phyloP scores from a whole-genome alignment of 345 rosid species.

The Lumnitzera racemosa region DNA sequence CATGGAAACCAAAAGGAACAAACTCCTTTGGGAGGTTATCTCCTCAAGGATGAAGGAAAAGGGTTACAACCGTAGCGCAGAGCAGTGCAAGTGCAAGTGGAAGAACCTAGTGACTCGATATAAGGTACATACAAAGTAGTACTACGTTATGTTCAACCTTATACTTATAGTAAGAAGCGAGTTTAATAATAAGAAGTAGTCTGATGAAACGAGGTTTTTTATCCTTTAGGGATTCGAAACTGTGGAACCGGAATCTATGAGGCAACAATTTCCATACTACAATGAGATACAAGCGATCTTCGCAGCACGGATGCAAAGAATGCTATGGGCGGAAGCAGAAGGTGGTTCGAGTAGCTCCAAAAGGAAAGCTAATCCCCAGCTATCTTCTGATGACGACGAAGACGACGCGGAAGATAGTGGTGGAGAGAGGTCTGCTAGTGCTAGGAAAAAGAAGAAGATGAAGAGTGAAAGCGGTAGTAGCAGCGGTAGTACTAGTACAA shows the following conservation, averaged over 20 bases:
- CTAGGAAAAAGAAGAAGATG: conserved; percentile 37
- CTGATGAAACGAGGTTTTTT: no score
- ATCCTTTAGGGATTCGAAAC: conserved; percentile 69
- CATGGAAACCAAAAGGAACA: conserved; percentile 96
- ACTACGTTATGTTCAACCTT: neutral
- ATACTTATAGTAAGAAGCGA: neutral
- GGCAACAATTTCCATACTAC: conserved; percentile 85
- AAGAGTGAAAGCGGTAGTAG: conserved; percentile 22
- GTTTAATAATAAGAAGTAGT: no score
- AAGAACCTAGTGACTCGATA: conserved; percentile 94
- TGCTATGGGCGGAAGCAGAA: conserved; percentile 70
- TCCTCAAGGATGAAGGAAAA: conserved; percentile 69
- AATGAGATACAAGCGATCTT: conserved; percentile 70
- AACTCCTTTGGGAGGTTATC: conserved; percentile 82
- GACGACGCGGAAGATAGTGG: conserved; percentile 58
- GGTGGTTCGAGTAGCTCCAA: conserved; percentile 50
- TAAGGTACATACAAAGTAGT: conserved; percentile 41
- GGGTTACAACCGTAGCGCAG: conserved; percentile 81
- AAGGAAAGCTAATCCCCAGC: conserved; percentile 32
- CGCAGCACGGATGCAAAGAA: conserved; percentile 55
- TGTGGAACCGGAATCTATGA: conserved; percentile 55
- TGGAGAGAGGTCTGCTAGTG: conserved; percentile 20
- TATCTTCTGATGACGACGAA: conserved; percentile 79
- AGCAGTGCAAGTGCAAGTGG: conserved; percentile 99
- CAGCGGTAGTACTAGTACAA: conserved; percentile 4